Evolutionary conservation across 768 basidiomycete species (phyloP).

Genomic region (Galerina sulciceps): DNA sequence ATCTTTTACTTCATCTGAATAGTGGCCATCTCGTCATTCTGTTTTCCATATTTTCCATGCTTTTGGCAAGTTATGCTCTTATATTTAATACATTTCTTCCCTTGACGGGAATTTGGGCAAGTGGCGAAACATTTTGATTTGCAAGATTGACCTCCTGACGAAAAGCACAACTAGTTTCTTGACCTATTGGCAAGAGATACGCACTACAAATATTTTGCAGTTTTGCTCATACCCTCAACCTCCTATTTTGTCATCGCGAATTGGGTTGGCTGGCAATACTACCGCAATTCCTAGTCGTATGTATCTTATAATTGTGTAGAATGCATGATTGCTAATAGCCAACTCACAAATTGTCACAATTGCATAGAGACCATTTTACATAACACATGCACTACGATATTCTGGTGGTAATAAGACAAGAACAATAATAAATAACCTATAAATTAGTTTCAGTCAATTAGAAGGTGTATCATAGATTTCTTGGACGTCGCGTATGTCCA

Average conservation of each 20-base stretch:
- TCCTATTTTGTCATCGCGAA: constrained; percentile 95
- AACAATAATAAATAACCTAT: constrained; percentile 16
- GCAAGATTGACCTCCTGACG: neutral
- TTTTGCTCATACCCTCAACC: constrained; percentile 80
- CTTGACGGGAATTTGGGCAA: constrained; percentile 51
- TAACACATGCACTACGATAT: neutral
- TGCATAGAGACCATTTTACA: too few relatives aligned
- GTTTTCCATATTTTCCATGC: constrained; percentile 55
- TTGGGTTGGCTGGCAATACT: constrained; percentile 99
- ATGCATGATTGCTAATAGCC: neutral
- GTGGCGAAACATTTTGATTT: constrained; percentile 24
- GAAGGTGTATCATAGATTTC: constrained; percentile 18
- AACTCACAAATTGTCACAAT: too few relatives aligned
- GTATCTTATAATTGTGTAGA: neutral
- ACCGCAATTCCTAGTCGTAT: constrained; percentile 72
- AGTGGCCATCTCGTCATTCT: constrained; percentile 54
- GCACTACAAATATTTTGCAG: constrained; percentile 88
- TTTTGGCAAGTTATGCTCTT: constrained; percentile 62
- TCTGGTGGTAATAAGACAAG: neutral
- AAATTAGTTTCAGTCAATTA: constrained; percentile 12
- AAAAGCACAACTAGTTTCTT: constrained; percentile 49
- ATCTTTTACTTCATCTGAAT: constrained; percentile 18
- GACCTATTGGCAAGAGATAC: constrained; percentile 69
- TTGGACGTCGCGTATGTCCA: constrained; percentile 18
- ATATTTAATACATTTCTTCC: constrained; percentile 71